phyloP scores from a whole-genome alignment of 2,329 filamentous ascomycete species.

The Microsporum canis region DNA sequence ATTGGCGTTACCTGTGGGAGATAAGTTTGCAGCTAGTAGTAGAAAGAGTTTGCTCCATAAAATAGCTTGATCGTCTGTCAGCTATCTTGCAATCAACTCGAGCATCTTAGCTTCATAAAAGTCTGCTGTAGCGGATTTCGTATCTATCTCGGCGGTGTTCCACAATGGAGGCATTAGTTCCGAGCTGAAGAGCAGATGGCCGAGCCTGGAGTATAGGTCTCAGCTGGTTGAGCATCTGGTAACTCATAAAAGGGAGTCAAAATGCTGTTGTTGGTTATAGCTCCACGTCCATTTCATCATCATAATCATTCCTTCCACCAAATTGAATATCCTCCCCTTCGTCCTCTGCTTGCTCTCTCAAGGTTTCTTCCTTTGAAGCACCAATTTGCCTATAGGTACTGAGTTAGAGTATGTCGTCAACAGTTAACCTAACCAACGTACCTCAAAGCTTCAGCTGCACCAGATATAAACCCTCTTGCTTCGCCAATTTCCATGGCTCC shows the following conservation, averaged over 20 bases:
- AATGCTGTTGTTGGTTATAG: neutral
- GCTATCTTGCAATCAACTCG: too few species aligned
- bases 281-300: constrained; percentile 46
- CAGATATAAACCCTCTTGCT: constrained; percentile 68
- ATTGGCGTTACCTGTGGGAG: too few species aligned
- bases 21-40: too few species aligned
- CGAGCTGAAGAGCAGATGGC: neutral
- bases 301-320: constrained; percentile 39
- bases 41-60: too few species aligned
- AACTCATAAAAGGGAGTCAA: neutral
- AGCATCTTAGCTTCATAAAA: too few species aligned
- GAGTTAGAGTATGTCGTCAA: neutral
- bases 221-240: neutral
- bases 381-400: constrained; percentile 55
- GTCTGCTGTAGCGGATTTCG: too few species aligned
- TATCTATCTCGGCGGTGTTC: too few species aligned
- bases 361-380: constrained; percentile 63
- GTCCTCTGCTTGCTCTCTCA: constrained; percentile 61
- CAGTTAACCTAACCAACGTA: constrained; percentile 20
- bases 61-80: too few species aligned
- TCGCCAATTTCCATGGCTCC: constrained; percentile 91
- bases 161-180: too few species aligned
- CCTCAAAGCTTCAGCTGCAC: constrained; percentile 75
- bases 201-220: neutral
- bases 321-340: constrained; percentile 45